phyloP scores from a whole-genome alignment of 805 yeast genomes.

The Wickerhamomyces xylosicus region DNA sequence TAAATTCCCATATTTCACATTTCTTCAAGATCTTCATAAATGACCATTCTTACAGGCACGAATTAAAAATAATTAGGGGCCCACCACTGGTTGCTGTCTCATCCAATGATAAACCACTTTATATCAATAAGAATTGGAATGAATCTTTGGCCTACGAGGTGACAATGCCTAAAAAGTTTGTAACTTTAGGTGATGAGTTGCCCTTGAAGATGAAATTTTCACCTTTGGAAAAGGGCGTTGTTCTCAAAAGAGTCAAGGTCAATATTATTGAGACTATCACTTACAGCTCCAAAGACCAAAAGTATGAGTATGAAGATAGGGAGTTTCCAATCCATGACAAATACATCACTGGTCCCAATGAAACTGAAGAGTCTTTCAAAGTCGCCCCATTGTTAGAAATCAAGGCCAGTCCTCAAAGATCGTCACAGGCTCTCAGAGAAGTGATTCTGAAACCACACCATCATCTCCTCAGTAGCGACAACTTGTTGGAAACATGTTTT shows the following conservation, averaged over 20 bases:
- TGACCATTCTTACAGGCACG: slow-evolving; percentile 23
- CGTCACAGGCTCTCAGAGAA: slow-evolving; percentile 38
- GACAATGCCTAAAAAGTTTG: slow-evolving; percentile 60
- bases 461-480: slow-evolving; percentile 32
- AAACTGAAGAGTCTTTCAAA: slow-evolving; percentile 16
- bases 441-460: slow-evolving; percentile 18
- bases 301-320: slow-evolving; percentile 39
- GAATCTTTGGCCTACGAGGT: slow-evolving; percentile 62
- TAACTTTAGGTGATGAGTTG: slow-evolving; percentile 49
- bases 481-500: slow-evolving; percentile 48
- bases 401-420: slow-evolving; percentile 37
- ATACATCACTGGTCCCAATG: not conserved
- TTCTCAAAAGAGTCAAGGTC: slow-evolving; percentile 52
- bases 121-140: slow-evolving; percentile 68
- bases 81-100: slow-evolving; percentile 29
- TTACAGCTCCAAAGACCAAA: slow-evolving; percentile 45
- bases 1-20: slow-evolving; percentile 37
- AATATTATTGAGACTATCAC: slow-evolving; percentile 60
- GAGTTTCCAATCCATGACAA: not conserved
- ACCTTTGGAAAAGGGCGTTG: slow-evolving; percentile 54
- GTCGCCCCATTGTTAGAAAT: slow-evolving; percentile 52
- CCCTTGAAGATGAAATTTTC: slow-evolving; percentile 55
- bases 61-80: slow-evolving; percentile 26
- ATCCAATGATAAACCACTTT: slow-evolving; percentile 57
- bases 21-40: slow-evolving; percentile 26